These are phyloP conservation scores for Hymenoscyphus linearis DNA, from an alignment of 2,329 filamentous ascomycete genomes.

Conservation along the genomic window DNA sequence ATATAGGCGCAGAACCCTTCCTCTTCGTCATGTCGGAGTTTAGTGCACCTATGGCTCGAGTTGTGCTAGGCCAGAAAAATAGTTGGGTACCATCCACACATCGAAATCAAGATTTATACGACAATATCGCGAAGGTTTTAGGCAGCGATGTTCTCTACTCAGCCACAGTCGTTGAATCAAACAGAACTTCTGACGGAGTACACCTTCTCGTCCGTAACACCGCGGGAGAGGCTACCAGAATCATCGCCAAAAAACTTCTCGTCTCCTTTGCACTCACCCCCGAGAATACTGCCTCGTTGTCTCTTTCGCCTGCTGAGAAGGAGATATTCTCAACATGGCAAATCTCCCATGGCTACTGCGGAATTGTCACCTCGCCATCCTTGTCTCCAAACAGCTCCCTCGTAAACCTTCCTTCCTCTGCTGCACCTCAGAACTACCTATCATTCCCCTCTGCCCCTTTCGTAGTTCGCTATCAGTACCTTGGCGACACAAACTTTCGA, in stretches of 20 bases:
- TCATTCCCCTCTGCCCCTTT: slow-evolving; percentile 2
- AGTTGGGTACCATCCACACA: slow-evolving; percentile 9
- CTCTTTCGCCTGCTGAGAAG: slow-evolving; percentile 7
- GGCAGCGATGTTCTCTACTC: slow-evolving; percentile 9
- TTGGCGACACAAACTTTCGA: slow-evolving; percentile 9
- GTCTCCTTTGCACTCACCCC: slow-evolving; percentile 11
- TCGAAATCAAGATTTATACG: slow-evolving; percentile 12
- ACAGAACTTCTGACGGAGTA: slow-evolving; percentile 10
- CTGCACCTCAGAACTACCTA: slow-evolving; percentile 6
- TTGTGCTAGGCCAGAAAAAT: slow-evolving; percentile 4
- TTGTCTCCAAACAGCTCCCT: neutral
- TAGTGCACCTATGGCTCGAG: slow-evolving; percentile 8
- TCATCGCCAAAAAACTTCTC: slow-evolving; percentile 12
- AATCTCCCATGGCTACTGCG: slow-evolving; percentile 36
- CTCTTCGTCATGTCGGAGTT: slow-evolving; percentile 10
- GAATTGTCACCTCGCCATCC: neutral
- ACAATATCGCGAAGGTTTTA: slow-evolving; percentile 7
- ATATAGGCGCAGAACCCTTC: slow-evolving; percentile 1
- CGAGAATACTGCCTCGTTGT: slow-evolving; percentile 5
- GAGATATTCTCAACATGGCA: slow-evolving; percentile 12
- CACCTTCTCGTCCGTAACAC: slow-evolving; percentile 6
- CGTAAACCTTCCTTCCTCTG: neutral
- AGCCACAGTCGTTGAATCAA: slow-evolving; percentile 8
- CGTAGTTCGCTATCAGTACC: slow-evolving; percentile 5
- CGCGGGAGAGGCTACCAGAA: slow-evolving; percentile 3